These are phyloP conservation scores for Noccaea caerulescens DNA, from an alignment of 345 rosid genomes.

Conservation along the genomic window DNA sequence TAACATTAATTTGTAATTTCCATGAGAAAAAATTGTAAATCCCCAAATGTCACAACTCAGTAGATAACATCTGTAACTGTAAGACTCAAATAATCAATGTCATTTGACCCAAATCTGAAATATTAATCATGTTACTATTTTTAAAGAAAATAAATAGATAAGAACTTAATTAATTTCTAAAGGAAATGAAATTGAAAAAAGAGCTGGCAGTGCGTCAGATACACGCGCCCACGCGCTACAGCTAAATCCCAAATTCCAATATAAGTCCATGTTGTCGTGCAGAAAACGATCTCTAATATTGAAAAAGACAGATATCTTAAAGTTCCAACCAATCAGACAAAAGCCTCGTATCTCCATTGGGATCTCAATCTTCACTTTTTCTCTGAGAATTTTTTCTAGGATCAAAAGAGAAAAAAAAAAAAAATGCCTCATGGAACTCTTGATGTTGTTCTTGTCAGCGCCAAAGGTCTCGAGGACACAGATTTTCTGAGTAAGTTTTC, in stretches of 20 bases:
- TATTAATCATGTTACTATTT: no score
- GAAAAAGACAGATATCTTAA: constrained; percentile 6
- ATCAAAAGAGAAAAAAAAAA: background rate
- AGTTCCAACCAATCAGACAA: constrained; percentile 34
- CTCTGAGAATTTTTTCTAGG: background rate
- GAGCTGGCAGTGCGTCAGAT: background rate
- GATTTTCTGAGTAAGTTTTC: constrained; percentile 59
- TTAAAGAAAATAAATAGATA: background rate
- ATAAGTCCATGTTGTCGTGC: constrained; percentile 22
- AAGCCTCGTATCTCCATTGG: constrained; percentile 34
- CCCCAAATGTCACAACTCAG: no score
- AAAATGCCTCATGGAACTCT: constrained; percentile 68
- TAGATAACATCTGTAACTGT: no score
- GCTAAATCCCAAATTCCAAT: background rate
- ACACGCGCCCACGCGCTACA: constrained; percentile 13
- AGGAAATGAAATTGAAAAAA: background rate
- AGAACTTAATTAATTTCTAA: background rate
- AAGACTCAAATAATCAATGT: no score
- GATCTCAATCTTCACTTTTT: constrained; percentile 36
- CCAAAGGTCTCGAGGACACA: constrained; percentile 64
- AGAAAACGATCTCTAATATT: constrained; percentile 4
- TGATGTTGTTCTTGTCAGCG: constrained; percentile 62
- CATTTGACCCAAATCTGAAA: no score
- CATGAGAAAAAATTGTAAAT: no score
- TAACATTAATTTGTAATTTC: no score